Evolutionary conservation across 2,329 filamentous ascomycete species (phyloP).

Genomic region (Alternaria sp.): DNA sequence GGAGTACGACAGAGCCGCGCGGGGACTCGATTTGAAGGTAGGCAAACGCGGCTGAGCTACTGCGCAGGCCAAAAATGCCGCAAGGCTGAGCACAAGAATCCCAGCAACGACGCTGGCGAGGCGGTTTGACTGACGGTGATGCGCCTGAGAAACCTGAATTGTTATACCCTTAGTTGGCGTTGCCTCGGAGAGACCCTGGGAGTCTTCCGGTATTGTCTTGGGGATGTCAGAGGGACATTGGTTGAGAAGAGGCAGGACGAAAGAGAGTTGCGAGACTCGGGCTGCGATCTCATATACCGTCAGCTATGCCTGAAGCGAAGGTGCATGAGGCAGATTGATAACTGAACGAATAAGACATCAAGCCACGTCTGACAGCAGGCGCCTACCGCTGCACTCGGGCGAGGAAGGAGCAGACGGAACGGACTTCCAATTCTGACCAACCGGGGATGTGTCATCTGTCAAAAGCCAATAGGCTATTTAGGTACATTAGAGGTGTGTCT

Average conservation of each 20-base stretch:
- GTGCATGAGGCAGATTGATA: not conserved
- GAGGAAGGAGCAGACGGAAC: not conserved
- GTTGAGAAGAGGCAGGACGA: not conserved
- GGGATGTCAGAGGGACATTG: constrained; percentile 61
- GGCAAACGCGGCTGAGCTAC: not conserved
- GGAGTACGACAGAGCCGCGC: not conserved
- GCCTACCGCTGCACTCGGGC: not conserved
- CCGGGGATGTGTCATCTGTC: not conserved
- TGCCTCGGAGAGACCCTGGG: no score
- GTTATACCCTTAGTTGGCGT: no score
- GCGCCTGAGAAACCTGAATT: no score
- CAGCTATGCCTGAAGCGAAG: not conserved
- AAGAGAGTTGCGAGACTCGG: not conserved
- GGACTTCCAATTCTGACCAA: not conserved
- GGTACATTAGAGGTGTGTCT: not conserved
- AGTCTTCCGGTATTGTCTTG: constrained; percentile 53
- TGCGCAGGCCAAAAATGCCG: not conserved
- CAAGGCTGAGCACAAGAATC: not conserved
- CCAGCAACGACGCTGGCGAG: rapidly evolving
- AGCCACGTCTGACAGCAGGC: not conserved
- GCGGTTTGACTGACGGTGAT: no score
- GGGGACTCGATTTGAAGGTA: not conserved
- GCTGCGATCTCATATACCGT: not conserved
- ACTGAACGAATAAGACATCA: not conserved
- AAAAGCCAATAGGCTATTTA: not conserved